Conservation (phyloP, 73 alveolate species). For the Durusdinium trenchii region DNA sequence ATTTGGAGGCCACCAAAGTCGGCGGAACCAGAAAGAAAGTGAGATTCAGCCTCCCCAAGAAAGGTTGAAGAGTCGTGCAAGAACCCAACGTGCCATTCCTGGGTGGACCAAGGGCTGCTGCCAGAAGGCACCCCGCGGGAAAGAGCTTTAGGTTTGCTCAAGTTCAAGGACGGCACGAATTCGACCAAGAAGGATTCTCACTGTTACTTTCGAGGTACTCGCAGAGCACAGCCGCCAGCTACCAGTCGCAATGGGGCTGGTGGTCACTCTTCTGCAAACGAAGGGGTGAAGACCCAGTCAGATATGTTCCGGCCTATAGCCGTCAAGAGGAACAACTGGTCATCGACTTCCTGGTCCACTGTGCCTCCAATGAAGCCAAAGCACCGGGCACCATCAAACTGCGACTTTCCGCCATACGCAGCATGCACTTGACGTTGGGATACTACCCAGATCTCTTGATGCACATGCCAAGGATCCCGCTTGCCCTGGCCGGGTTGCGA, state of each 20-base stretch:
- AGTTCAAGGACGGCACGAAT: not conserved
- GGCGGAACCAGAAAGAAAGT: not conserved
- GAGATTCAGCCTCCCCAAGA: not conserved
- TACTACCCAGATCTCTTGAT: not conserved
- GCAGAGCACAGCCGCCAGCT: not conserved
- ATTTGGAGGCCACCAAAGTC: not conserved
- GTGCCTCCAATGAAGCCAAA: too few relatives aligned
- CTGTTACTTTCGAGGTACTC: conserved; percentile 18
- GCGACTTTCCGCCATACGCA: too few relatives aligned
- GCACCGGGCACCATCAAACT: too few relatives aligned
- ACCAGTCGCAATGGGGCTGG: too few relatives aligned
- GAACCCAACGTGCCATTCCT: not conserved
- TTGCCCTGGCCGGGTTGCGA: too few relatives aligned
- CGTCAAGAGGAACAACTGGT: too few relatives aligned
- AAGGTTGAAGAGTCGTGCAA: too few relatives aligned
- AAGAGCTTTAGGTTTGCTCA: not conserved
- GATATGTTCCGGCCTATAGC: too few relatives aligned
- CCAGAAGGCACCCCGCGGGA: not conserved
- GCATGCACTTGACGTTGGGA: too few relatives aligned
- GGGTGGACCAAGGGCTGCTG: conserved; percentile 6
- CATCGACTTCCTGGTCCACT: too few relatives aligned
- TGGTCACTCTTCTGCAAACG: too few relatives aligned
- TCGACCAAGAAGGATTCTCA: not conserved
- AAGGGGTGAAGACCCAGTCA: too few relatives aligned
- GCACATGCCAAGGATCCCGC: not conserved